Conservation (phyloP, 306 rosid genomes). For the Potentilla sterilis region DNA sequence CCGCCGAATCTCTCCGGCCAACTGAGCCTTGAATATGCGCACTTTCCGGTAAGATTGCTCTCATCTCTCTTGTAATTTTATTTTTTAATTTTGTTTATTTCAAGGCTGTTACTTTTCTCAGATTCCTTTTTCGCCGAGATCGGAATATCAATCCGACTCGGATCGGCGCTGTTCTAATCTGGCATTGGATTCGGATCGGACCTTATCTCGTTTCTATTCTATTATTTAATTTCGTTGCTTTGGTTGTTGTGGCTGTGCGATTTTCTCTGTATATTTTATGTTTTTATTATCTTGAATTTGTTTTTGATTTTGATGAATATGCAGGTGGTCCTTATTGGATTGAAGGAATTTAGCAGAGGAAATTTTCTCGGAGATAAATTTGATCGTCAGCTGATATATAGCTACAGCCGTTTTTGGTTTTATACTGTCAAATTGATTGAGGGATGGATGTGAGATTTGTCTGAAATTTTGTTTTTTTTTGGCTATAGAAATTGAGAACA, state of each 20-base stretch:
- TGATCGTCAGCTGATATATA: conserved; percentile 28
- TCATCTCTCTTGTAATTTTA: not conserved
- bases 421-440: conserved; percentile 4
- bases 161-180: not conserved
- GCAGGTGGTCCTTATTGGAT: conserved; percentile 45
- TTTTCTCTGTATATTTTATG: not conserved
- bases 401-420: conserved; percentile 26
- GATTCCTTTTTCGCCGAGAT: conserved; percentile 14
- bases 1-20: conserved; percentile 28
- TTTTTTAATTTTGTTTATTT: no score
- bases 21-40: conserved; percentile 28
- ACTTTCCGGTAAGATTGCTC: conserved; percentile 43
- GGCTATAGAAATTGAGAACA: conserved; percentile 4
- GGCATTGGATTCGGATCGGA: conserved; percentile 43
- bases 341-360: conserved; percentile 30
- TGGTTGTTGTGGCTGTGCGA: not conserved
- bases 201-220: conserved; percentile 13
- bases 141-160: conserved; percentile 12
- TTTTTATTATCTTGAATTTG: not conserved
- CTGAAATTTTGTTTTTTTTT: conserved; percentile 23
- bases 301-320: conserved; percentile 31
- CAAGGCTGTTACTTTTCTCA: conserved; percentile 1
- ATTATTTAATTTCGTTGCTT: not conserved
- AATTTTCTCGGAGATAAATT: conserved; percentile 14
- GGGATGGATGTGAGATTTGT: conserved; percentile 25